Conservation (phyloP, 1,284 basidiomycete species). For the Naganishia albida region DNA sequence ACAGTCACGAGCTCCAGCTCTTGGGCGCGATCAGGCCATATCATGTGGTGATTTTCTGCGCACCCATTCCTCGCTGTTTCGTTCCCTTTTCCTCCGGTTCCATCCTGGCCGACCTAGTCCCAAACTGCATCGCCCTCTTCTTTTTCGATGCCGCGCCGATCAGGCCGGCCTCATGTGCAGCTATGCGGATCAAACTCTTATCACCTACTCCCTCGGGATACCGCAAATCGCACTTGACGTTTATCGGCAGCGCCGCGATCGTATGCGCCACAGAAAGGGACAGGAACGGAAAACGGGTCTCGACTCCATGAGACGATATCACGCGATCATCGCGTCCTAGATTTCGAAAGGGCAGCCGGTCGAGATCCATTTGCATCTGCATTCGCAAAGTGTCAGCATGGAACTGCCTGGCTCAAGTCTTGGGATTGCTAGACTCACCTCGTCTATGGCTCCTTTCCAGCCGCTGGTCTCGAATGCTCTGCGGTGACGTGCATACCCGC, state of each 20-base stretch:
- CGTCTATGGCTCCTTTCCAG: constrained; percentile 74
- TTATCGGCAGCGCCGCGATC: constrained; percentile 72
- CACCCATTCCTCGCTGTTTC: constrained; percentile 29
- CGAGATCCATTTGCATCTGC: constrained; percentile 90
- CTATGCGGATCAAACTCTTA: constrained; percentile 77
- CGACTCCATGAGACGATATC: constrained; percentile 82
- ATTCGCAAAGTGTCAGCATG: too few species aligned
- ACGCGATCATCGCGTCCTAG: constrained; percentile 91
- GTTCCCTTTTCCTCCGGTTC: constrained; percentile 27
- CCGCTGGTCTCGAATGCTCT: constrained; percentile 67
- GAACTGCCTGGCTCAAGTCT: too few species aligned
- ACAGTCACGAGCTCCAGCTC: too few species aligned
- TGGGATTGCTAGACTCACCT: constrained; percentile 59
- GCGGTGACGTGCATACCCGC: constrained; percentile 89
- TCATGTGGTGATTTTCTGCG: constrained; percentile 6
- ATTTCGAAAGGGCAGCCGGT: constrained; percentile 84
- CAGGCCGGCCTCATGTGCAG: constrained; percentile 68
- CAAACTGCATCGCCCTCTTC: constrained; percentile 97
- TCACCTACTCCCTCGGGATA: constrained; percentile 64
- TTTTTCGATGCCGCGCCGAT: constrained; percentile 68
- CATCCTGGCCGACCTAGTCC: constrained; percentile 31
- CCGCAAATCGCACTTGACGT: constrained; percentile 76
- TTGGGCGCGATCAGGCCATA: too few species aligned
- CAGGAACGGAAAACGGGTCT: constrained; percentile 86
- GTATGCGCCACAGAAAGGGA: constrained; percentile 74